These are phyloP conservation scores for Metarhizium rileyi DNA, from an alignment of 2,329 filamentous ascomycete genomes.

Conservation along the genomic window DNA sequence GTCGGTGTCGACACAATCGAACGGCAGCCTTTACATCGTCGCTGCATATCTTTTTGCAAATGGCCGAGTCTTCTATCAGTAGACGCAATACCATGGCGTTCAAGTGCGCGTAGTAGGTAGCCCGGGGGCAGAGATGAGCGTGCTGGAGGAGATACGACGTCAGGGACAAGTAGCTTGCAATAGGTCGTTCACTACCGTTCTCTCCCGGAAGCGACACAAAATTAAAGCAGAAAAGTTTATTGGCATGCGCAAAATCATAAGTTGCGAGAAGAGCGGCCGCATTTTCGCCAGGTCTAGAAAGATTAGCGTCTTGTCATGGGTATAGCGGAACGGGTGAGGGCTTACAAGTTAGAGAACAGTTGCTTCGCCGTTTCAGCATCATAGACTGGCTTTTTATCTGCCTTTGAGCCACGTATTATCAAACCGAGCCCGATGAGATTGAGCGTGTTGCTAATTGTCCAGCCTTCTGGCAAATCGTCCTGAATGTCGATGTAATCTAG, in stretches of 20 bases:
- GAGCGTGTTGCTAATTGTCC: constrained; percentile 73
- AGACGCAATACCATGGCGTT: constrained; percentile 79
- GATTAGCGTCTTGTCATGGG: not conserved
- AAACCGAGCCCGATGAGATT: constrained; percentile 76
- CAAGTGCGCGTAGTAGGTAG: constrained; percentile 74
- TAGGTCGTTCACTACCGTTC: constrained; percentile 60
- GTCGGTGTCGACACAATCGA: constrained; percentile 79
- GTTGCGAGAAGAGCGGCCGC: constrained; percentile 73
- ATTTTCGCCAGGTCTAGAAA: constrained; percentile 61
- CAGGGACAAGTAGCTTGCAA: constrained; percentile 75
- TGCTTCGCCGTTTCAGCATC: constrained; percentile 74
- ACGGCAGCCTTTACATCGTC: constrained; percentile 65
- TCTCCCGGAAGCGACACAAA: constrained; percentile 57
- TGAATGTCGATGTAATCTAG: constrained; percentile 75
- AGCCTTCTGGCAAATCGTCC: constrained; percentile 83
- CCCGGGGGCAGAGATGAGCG: constrained; percentile 71
- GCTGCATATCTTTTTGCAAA: constrained; percentile 77
- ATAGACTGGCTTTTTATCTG: constrained; percentile 46
- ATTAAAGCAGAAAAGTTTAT: constrained; percentile 89
- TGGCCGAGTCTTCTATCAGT: constrained; percentile 71
- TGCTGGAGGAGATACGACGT: constrained; percentile 92
- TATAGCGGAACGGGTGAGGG: constrained; percentile 9
- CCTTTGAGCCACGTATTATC: constrained; percentile 59
- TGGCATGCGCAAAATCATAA: constrained; percentile 89
- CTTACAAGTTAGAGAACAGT: constrained; percentile 70